A percentile compares a stretch with the other conserved stretches of the same genome.
phyloP scores from a whole-genome alignment of 2,329 filamentous ascomycete species.

The Orbilia javanica region DNA sequence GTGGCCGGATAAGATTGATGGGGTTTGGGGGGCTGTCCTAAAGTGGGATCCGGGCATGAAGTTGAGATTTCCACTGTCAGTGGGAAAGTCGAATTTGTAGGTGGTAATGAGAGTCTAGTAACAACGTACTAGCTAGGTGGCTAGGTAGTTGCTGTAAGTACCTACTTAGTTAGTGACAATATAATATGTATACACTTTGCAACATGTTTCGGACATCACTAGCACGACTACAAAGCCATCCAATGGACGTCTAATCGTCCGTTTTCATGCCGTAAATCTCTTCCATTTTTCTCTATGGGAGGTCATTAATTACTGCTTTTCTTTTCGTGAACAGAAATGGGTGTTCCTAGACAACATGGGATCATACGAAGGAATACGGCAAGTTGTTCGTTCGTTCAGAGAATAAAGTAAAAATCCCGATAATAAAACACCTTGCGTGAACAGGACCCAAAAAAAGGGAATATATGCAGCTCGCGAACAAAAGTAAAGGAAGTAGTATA shows the following conservation, averaged over 20 bases:
- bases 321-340: slow-evolving; percentile 47
- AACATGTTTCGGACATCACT: slow-evolving; percentile 1
- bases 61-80: slow-evolving; percentile 42
- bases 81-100: slow-evolving; percentile 38
- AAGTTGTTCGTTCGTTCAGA: slow-evolving; percentile 44
- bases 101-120: background rate
- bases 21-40: slow-evolving; percentile 43
- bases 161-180: background rate
- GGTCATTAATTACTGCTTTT: slow-evolving; percentile 59
- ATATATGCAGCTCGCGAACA: slow-evolving; percentile 55
- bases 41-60: slow-evolving; percentile 42
- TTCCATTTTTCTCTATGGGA: slow-evolving; percentile 53
- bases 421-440: slow-evolving; percentile 59
- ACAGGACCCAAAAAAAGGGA: slow-evolving; percentile 56
- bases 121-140: background rate
- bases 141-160: too few relatives aligned
- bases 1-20: slow-evolving; percentile 52
- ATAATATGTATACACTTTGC: background rate
- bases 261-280: slow-evolving; percentile 33
- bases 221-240: background rate
- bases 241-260: background rate
- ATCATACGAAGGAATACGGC: slow-evolving; percentile 42
- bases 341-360: slow-evolving; percentile 39
- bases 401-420: slow-evolving; percentile 54
- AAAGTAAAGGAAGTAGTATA: slow-evolving; percentile 47